Evolutionary conservation across 495 filamentous ascomycete genomes (phyloP).

Genomic region (Penicillium tannophilum): DNA sequence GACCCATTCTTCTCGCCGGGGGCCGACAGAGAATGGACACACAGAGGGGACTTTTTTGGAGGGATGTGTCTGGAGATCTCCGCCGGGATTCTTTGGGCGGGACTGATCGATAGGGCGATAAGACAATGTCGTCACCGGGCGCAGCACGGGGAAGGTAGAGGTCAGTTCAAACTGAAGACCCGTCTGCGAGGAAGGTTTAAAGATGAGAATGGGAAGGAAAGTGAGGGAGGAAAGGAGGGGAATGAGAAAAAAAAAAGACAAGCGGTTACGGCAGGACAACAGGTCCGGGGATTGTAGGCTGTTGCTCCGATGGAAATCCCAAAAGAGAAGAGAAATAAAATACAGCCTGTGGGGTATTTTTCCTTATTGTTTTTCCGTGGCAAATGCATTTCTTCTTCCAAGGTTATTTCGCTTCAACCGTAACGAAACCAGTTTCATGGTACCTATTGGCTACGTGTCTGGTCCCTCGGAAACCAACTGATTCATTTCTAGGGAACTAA

Average conservation of each 20-base stretch:
- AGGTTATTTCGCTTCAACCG: not conserved
- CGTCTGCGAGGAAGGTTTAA: slow-evolving; percentile 29
- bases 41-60: slow-evolving; percentile 15
- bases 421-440: not conserved
- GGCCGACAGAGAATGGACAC: slow-evolving; percentile 49
- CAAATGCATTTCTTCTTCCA: slow-evolving; percentile 1
- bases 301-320: slow-evolving; percentile 20
- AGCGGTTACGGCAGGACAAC: slow-evolving; percentile 33
- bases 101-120: slow-evolving; percentile 22
- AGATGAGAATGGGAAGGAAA: slow-evolving; percentile 21
- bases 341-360: slow-evolving; percentile 7
- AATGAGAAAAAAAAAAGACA: slow-evolving; percentile 27
- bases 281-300: slow-evolving; percentile 34
- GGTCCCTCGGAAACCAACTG: not conserved
- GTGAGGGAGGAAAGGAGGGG: slow-evolving; percentile 25
- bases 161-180: slow-evolving; percentile 22
- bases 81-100: slow-evolving; percentile 20
- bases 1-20: slow-evolving; percentile 65
- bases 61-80: slow-evolving; percentile 21
- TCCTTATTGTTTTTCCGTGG: not conserved
- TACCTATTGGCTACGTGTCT: not conserved
- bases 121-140: slow-evolving; percentile 38
- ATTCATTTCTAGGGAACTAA: not conserved
- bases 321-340: slow-evolving; percentile 7
- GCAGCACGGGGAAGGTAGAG: slow-evolving; percentile 29